Base-by-base conservation (phyloP, 2,329 filamentous ascomycete genomes). In the Conoideocrella luteorostrata region DNA sequence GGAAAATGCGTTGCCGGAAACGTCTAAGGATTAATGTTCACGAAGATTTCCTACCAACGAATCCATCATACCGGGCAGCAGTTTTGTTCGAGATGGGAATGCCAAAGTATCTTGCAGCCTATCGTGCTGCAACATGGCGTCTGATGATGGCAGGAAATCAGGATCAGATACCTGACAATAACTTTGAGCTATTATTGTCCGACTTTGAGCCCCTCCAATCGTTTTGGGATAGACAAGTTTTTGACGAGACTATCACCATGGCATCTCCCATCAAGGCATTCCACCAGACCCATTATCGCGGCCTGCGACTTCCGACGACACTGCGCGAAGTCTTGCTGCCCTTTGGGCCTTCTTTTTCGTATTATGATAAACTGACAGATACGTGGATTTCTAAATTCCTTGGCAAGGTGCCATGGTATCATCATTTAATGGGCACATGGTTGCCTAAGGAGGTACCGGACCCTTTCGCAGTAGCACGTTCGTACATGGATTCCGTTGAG, bases 11-110 rank as follows among this genome's bases (percentile, higher is more conserved):
- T 10, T 7, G 11, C 4, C 47, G 54, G 7, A 52, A 50, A 1
- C 28, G 35, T 9, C 32, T 59, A 4, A 39, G 24, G 18, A 51
- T 59, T 10, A 10, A 18, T 1, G 24, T 39, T 2, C 54, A 59
- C 18, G 56, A 59, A 29, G 51, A 52, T 6, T 55, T 53, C 12
- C 51, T 59, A 5, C 57, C 54, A 1, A 57, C 54, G 18, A 12
- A 44, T 1, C 44, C 49, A 4, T 28, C 45, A 0, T 49, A 51
- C 0, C 48, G 50, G 2, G 62, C 52, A 3, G 75, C 67, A 0
- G 73, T 82, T 0, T 71, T 82, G 15, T 64, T 66, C n/a, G 21
- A 63, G 59, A 20, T 78, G 58, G 43, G 69, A 39, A 70, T 74
- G 0, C 63, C 64, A 1, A 53, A 58, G 1, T 82, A 68, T 44